phyloP scores from a whole-genome alignment of 1,284 basidiomycete species.

The Moniliophthora roreri region DNA sequence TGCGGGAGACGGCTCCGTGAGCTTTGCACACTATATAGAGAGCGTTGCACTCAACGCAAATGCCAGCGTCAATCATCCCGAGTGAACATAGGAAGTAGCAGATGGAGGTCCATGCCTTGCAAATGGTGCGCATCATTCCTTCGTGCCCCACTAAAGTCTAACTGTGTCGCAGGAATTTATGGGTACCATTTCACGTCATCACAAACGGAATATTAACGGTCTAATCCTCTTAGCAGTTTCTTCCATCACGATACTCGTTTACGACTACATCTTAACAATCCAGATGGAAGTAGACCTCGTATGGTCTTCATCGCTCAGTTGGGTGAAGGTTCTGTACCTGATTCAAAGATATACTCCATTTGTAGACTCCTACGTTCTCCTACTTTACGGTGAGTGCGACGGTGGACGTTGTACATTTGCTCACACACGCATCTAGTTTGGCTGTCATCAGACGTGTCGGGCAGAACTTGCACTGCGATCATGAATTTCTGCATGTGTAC shows the following conservation, averaged over 20 bases:
- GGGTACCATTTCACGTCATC: no score
- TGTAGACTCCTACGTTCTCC: conserved; percentile 3
- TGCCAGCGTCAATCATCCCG: no score
- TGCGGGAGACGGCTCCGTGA: no score
- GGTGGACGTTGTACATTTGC: no score
- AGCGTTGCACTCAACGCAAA: no score
- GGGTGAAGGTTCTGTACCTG: conserved; percentile 3
- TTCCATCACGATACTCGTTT: conserved; percentile 3
- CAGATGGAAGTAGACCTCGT: conserved; percentile 4
- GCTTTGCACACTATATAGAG: no score
- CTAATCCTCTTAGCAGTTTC: neutral
- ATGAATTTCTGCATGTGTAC: neutral
- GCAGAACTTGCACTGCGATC: neutral
- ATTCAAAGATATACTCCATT: conserved; percentile 10
- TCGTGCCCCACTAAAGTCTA: no score
- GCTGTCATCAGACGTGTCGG: neutral
- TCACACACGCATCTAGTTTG: neutral
- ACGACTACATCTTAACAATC: conserved; percentile 10
- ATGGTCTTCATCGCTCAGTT: neutral
- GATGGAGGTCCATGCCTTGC: no score
- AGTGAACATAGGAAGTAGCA: no score
- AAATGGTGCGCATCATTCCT: no score
- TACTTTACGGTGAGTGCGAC: neutral
- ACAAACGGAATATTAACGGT: no score
- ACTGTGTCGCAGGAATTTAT: no score